Percentiles rank a stretch among this genome's conserved stretches.
phyloP scores from a whole-genome alignment of 2,329 filamentous ascomycete species.

The Ploettnerulaceae sp. region DNA sequence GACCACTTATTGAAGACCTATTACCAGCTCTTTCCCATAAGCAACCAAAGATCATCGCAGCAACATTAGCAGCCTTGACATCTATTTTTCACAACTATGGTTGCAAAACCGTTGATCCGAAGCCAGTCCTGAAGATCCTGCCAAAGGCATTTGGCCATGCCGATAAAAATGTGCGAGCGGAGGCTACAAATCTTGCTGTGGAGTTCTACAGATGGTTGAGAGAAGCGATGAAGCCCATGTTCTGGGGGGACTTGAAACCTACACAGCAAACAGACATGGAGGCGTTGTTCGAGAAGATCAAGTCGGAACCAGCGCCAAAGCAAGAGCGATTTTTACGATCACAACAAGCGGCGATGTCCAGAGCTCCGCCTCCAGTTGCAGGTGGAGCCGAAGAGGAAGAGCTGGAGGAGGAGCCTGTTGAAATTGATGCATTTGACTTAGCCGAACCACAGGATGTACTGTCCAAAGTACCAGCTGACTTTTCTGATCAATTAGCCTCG shows the following conservation, averaged over 20 bases:
- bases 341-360: conserved; percentile 78
- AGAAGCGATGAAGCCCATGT: conserved; percentile 96
- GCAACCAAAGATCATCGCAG: conserved; percentile 81
- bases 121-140: conserved; percentile 79
- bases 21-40: conserved; percentile 80
- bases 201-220: conserved; percentile 96
- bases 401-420: conserved; percentile 52
- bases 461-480: conserved; percentile 74
- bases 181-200: conserved; percentile 84
- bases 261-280: conserved; percentile 94
- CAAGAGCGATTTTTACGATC: conserved; percentile 84
- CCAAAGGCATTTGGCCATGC: conserved; percentile 93
- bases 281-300: conserved; percentile 88
- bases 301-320: conserved; percentile 79
- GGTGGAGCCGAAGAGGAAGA: conserved; percentile 54
- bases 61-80: conserved; percentile 70
- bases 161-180: conserved; percentile 95
- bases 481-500: conserved; percentile 77
- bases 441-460: conserved; percentile 84
- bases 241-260: conserved; percentile 92
- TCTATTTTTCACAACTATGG: conserved; percentile 91
- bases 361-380: conserved; percentile 56
- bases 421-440: conserved; percentile 76
- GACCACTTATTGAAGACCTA: conserved; percentile 84
- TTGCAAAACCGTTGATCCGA: conserved; percentile 89